Base-by-base conservation (phyloP, 345 rosid species). In the Odontarrhena argentea region DNA sequence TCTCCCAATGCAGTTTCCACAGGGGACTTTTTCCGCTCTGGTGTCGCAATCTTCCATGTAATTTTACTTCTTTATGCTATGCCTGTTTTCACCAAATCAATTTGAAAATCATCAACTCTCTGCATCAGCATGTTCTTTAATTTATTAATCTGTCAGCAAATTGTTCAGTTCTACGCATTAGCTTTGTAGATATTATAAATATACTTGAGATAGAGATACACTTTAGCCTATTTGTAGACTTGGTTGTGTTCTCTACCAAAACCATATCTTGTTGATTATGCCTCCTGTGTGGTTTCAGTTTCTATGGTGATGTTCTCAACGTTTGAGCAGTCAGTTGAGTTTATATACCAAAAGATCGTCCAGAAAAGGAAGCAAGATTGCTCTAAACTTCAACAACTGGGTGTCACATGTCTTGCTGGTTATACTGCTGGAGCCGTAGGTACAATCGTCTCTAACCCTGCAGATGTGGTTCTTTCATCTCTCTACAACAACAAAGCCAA, bases 321-420 rank as follows among this genome's bases (percentile, higher is more conserved):
- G n/a, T 85, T 87, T 69, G 91, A 87, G 85, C 88, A 87, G 68
- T 85, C 87, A 1, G 83, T 84, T 22, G 86, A 81, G 65, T 71
- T 85, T 55, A 57, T 82, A 22, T 87, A 85, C 61, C 69, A 67
- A n/a, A 78, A 75, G 2, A 62, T 82, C 5, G 53, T 82, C 64
- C 56, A 68, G 38, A 79, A 77, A 63, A 63, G 78, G 63, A 87
- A 84, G 71, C 83, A 82, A 63, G 87, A 87, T 53, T 82, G 95
- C 63, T 82, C 88, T 28, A 84, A 58, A 62, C 62, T 71, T 74
- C 86, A 81, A 79, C 87, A 85, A 69, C 88, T 87, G 0, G 91
- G 88, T 57, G 88, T 87, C 43, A 82, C 95, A 41, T 85, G 88
- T 82, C 66, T 85, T 65, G 89, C 95, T 68, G 95, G 91, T 36